These are phyloP conservation scores for Camellia oleifera DNA, from an alignment of 179 eudicot genomes.

Conservation along the genomic window DNA sequence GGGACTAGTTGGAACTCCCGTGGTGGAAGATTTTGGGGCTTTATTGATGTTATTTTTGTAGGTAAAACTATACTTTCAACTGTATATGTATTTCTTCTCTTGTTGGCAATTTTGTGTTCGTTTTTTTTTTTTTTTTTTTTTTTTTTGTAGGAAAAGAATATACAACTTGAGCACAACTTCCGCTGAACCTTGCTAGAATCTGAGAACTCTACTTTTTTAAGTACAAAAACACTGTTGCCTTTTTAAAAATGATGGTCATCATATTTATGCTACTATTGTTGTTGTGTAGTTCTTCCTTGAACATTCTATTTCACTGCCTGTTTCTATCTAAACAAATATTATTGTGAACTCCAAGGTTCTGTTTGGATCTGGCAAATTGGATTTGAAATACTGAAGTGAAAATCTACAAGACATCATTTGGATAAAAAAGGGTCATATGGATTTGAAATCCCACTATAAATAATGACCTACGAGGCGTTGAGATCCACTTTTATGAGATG, in stretches of 20 bases:
- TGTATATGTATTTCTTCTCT: background rate
- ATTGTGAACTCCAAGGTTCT: background rate
- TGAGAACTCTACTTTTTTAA: background rate
- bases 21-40: constrained; percentile 40
- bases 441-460: background rate
- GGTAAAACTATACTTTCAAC: constrained; percentile 3
- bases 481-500: no score
- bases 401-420: no score
- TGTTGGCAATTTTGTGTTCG: no score
- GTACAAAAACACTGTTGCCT: background rate
- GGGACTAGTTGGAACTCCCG: constrained; percentile 26
- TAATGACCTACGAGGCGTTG: no score
- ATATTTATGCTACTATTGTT: background rate
- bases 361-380: background rate
- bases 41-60: constrained; percentile 19
- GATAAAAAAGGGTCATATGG: background rate
- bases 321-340: background rate
- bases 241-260: background rate
- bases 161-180: background rate
- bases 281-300: background rate
- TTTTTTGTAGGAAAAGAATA: background rate
- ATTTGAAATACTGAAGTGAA: background rate
- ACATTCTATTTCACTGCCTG: background rate
- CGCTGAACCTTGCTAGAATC: background rate
- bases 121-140: background rate